Conservation (phyloP, 1,284 basidiomycete genomes). For the Melampsora medusae region DNA sequence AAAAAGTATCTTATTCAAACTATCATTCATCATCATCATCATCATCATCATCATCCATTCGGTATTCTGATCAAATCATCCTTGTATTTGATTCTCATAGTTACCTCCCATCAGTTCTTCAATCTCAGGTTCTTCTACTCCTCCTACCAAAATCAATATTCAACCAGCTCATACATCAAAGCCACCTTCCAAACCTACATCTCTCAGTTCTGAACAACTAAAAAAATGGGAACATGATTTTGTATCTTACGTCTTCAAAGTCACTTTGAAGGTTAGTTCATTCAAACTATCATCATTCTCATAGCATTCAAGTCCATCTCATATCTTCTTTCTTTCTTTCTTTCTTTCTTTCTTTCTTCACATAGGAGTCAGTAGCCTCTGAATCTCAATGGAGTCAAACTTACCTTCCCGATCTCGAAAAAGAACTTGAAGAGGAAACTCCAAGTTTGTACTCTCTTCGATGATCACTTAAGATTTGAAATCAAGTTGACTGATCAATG, state of each 20-base stretch:
- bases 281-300: no score
- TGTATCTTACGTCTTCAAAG: constrained; percentile 27
- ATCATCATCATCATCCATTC: no score
- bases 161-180: neutral
- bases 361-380: neutral
- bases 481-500: neutral
- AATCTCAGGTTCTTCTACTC: neutral
- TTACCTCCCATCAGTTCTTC: neutral
- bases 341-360: neutral
- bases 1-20: neutral
- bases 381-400: constrained; percentile 15
- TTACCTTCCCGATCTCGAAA: constrained; percentile 29
- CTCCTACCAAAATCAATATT: neutral
- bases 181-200: neutral
- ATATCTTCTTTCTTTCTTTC: neutral
- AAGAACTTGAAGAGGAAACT: constrained; percentile 41
- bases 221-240: constrained; percentile 38
- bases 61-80: no score
- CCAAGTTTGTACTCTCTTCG: constrained; percentile 11
- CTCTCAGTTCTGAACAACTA: constrained; percentile 10
- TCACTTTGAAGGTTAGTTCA: constrained; percentile 34
- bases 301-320: neutral
- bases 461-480: neutral
- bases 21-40: no score
- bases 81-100: neutral